A percentile compares a stretch with the other conserved stretches of the same genome.
These are phyloP conservation scores for Pseudogymnoascus sp. DNA, from an alignment of 2,329 filamentous ascomycete genomes.

Conservation along the genomic window DNA sequence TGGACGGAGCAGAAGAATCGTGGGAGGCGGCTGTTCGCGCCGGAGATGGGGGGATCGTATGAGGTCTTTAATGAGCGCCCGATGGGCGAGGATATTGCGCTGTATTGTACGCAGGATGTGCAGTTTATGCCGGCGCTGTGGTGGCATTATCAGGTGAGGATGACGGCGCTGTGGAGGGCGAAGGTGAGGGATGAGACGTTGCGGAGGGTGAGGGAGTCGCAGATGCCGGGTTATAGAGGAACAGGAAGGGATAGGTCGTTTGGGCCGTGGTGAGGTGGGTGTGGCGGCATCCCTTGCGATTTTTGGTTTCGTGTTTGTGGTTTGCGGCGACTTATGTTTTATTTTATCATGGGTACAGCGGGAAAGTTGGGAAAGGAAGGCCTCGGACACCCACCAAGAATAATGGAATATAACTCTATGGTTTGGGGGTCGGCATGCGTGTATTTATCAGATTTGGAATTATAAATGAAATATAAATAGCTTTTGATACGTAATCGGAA, in stretches of 20 bases:
- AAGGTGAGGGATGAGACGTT: neutral
- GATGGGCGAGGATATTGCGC: slow-evolving; percentile 30
- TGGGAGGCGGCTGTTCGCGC: slow-evolving; percentile 33
- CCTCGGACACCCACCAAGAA: neutral
- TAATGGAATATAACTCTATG: neutral
- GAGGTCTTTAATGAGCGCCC: slow-evolving; percentile 41
- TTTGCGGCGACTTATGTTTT: neutral
- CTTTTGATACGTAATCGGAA: neutral
- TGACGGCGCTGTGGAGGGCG: neutral
- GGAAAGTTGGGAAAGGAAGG: neutral
- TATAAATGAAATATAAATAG: neutral
- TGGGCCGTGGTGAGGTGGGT: neutral
- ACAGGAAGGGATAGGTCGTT: neutral
- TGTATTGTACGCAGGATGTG: slow-evolving; percentile 40
- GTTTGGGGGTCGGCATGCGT: neutral
- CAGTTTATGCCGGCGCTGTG: slow-evolving; percentile 33
- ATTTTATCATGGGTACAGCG: neutral
- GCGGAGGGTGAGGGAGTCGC: neutral
- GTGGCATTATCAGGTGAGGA: slow-evolving; percentile 18
- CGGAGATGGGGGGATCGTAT: slow-evolving; percentile 36
- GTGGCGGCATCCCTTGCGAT: neutral
- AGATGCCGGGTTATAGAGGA: neutral
- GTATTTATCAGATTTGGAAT: neutral
- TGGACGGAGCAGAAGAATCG: slow-evolving; percentile 33
- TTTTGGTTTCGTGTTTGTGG: neutral